These are phyloP conservation scores for Silybum marianum DNA, from an alignment of 129 eudicot genomes.

Conservation along the genomic window DNA sequence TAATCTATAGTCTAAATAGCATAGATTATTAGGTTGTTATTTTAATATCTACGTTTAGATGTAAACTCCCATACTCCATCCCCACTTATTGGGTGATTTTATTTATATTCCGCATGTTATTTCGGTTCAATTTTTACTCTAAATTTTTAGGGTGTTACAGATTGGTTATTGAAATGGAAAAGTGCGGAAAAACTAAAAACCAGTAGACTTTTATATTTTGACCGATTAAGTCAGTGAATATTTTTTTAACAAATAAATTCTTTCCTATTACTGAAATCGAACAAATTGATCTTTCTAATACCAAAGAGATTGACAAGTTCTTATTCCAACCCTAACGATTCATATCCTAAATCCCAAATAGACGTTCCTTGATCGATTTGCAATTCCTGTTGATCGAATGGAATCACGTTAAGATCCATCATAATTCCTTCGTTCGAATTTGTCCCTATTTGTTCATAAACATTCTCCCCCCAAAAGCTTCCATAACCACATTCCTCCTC, in stretches of 20 bases:
- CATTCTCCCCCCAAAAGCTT: conserved; percentile 36
- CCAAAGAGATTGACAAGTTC: background rate
- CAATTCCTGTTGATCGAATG: conserved; percentile 5
- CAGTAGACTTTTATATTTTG: background rate
- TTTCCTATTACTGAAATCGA: background rate
- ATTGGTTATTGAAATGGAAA: background rate
- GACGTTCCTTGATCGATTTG: conserved; percentile 23
- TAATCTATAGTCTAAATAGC: no score
- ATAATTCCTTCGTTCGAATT: conserved; percentile 18
- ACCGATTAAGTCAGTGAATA: background rate
- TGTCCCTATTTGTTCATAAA: conserved; percentile 13
- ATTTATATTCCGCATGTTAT: no score
- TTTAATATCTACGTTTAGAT: no score
- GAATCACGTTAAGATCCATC: conserved; percentile 30
- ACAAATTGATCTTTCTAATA: background rate
- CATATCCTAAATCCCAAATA: conserved; percentile 47
- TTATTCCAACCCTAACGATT: background rate
- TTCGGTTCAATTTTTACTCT: no score
- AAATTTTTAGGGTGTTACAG: no score
- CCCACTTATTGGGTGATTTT: no score
- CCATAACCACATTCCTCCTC: conserved; percentile 16
- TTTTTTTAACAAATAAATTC: background rate
- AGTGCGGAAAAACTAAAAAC: background rate
- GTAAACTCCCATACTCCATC: no score
- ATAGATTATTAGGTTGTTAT: no score